These are phyloP conservation scores for Monocercomonoides exilis DNA, from an alignment of 78 protist species.

Conservation along the genomic window DNA sequence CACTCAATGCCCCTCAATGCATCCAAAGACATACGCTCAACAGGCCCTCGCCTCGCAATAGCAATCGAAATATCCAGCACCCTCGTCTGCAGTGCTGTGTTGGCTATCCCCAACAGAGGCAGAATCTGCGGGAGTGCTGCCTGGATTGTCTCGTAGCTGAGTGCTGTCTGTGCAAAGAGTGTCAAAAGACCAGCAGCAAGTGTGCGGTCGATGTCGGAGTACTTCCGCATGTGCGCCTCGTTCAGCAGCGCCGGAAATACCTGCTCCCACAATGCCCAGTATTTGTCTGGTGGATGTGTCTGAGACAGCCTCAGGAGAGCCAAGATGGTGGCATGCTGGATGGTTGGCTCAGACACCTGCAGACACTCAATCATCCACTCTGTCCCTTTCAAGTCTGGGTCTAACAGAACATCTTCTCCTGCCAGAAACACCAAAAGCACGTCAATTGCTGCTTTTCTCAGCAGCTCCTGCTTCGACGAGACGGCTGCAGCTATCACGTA, in stretches of 20 bases:
- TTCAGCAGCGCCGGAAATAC: background rate
- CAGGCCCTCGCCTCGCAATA: background rate
- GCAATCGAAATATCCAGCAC: background rate
- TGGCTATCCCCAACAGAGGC: background rate
- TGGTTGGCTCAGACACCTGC: background rate
- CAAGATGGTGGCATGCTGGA: background rate
- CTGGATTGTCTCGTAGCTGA: background rate
- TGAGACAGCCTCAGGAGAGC: background rate
- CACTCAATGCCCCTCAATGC: background rate
- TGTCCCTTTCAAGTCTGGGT: background rate
- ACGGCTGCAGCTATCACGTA: too few relatives aligned
- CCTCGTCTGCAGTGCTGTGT: background rate
- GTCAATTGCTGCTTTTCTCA: too few relatives aligned
- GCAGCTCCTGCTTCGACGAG: too few relatives aligned
- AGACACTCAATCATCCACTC: background rate
- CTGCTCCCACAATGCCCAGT: background rate
- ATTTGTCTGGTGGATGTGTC: background rate
- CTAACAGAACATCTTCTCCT: background rate
- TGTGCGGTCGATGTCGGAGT: background rate
- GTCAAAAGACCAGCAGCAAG: background rate
- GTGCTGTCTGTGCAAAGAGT: background rate
- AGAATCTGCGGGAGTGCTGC: background rate
- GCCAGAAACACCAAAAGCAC: too few relatives aligned
- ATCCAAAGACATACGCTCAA: background rate
- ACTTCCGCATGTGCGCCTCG: background rate